A percentile compares a stretch with the other conserved stretches of the same genome.
Conservation (phyloP, 805 yeast species). For the Grigorovia transvaalensis region DNA sequence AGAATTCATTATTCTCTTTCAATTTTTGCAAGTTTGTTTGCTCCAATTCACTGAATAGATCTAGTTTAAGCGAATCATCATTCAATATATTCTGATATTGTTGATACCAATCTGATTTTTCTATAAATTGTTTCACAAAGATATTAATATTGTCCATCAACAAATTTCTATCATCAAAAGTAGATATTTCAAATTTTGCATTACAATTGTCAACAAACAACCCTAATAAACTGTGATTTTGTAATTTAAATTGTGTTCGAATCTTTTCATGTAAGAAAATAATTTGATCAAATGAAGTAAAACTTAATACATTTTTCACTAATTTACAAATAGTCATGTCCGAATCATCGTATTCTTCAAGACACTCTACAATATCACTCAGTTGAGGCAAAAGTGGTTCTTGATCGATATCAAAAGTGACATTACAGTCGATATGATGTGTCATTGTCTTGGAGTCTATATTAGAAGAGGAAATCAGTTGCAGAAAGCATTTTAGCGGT, state of each 20-base stretch:
- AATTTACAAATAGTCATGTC: not conserved
- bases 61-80: not conserved
- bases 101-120: not conserved
- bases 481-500: slow-evolving; percentile 9
- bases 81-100: not conserved
- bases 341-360: not conserved
- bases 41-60: not conserved
- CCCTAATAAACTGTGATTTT: slow-evolving; percentile 13
- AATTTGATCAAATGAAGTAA: slow-evolving; percentile 4
- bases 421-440: slow-evolving; percentile 1
- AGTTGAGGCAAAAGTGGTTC: slow-evolving; percentile 16
- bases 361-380: slow-evolving; percentile 3
- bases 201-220: slow-evolving; percentile 9
- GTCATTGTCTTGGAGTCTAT: slow-evolving; percentile 9
- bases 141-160: not conserved
- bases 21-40: not conserved
- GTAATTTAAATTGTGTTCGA: not conserved
- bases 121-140: not conserved
- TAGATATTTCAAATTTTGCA: slow-evolving; percentile 9
- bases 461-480: slow-evolving; percentile 8
- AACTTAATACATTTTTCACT: slow-evolving; percentile 1
- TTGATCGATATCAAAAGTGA: not conserved
- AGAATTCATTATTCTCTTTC: not conserved
- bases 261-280: not conserved
- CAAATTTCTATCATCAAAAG: slow-evolving; percentile 9